Percentiles rank a stretch among this genome's conserved stretches.
phyloP scores from a whole-genome alignment of 2,329 filamentous ascomycete genomes.

The Penicillium polonicum region DNA sequence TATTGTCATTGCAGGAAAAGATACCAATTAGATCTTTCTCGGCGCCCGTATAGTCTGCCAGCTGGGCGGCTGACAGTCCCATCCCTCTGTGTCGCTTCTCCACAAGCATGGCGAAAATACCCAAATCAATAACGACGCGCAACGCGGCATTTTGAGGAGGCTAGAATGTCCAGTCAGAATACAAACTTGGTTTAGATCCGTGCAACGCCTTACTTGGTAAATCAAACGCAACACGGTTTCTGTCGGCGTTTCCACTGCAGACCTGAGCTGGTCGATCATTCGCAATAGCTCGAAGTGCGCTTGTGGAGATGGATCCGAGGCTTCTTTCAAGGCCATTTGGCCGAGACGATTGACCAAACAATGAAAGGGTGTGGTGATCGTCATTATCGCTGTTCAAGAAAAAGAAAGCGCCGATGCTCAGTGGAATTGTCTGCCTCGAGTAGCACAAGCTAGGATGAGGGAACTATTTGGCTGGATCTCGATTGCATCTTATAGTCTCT shows the following conservation, averaged over 20 bases:
- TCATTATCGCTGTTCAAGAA: slow-evolving; percentile 14
- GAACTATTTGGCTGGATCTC: slow-evolving; percentile 5
- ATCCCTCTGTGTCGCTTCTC: slow-evolving; percentile 15
- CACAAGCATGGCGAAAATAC: slow-evolving; percentile 30
- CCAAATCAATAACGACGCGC: slow-evolving; percentile 31
- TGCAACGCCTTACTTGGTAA: slow-evolving; percentile 31
- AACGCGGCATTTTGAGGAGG: slow-evolving; percentile 37
- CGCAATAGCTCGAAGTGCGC: slow-evolving; percentile 30
- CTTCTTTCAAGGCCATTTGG: slow-evolving; percentile 19
- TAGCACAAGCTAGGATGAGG: slow-evolving; percentile 10
- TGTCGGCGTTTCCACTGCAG: slow-evolving; percentile 33
- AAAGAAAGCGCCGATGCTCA: not conserved
- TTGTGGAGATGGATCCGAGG: slow-evolving; percentile 17
- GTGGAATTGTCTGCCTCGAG: not conserved
- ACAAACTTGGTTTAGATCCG: not conserved
- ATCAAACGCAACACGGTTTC: slow-evolving; percentile 35
- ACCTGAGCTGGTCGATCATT: slow-evolving; percentile 29
- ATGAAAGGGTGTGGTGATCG: slow-evolving; percentile 14
- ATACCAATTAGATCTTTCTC: slow-evolving; percentile 34
- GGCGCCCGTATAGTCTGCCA: slow-evolving; percentile 30
- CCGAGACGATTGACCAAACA: slow-evolving; percentile 16
- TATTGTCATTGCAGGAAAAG: not conserved
- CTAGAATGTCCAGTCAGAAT: slow-evolving; percentile 16
- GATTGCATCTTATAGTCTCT: slow-evolving; percentile 6
- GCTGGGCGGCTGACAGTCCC: slow-evolving; percentile 28